Evolutionary conservation across 495 filamentous ascomycete genomes (phyloP).

Genomic region (Pseudotulostoma volvatum): DNA sequence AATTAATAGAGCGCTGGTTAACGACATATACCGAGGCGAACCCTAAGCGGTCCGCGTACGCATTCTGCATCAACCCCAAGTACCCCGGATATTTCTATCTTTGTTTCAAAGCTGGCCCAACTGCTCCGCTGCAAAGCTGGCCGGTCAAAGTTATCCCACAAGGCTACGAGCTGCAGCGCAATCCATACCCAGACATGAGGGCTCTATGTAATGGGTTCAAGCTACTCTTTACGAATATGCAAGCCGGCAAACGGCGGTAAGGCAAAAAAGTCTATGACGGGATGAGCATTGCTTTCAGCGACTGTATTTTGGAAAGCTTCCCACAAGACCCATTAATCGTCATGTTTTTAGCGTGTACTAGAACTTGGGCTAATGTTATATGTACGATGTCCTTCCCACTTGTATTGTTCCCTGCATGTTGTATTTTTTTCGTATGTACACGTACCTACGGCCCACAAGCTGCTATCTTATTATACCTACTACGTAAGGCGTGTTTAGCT

Average conservation of each 20-base stretch:
- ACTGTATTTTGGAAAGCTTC: no score
- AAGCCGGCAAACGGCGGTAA: slow-evolving; percentile 24
- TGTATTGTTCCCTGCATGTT: background rate
- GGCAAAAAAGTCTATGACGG: background rate
- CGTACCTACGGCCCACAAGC: no score
- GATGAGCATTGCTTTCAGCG: no score
- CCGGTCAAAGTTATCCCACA: slow-evolving; percentile 80
- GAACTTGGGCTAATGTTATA: background rate
- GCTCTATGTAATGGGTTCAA: slow-evolving; percentile 85
- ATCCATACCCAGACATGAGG: slow-evolving; percentile 82
- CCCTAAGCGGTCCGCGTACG: slow-evolving; percentile 81
- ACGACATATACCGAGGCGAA: slow-evolving; percentile 91
- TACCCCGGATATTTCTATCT: slow-evolving; percentile 89
- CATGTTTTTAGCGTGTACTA: no score
- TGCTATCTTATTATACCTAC: no score
- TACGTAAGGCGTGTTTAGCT: no score
- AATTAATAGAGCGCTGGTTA: slow-evolving; percentile 68
- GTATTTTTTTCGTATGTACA: background rate
- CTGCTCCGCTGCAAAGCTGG: slow-evolving; percentile 59
- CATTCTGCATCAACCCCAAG: slow-evolving; percentile 83
- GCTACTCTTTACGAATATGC: slow-evolving; percentile 41
- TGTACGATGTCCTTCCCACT: background rate
- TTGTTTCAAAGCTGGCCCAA: slow-evolving; percentile 81
- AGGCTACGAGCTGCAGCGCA: slow-evolving; percentile 71
- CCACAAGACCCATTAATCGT: no score